Evolutionary conservation across 345 rosid genomes (phyloP), one percentile per base, ranked within the genome.

Genomic region (Hibiscus mutabilis): DNA sequence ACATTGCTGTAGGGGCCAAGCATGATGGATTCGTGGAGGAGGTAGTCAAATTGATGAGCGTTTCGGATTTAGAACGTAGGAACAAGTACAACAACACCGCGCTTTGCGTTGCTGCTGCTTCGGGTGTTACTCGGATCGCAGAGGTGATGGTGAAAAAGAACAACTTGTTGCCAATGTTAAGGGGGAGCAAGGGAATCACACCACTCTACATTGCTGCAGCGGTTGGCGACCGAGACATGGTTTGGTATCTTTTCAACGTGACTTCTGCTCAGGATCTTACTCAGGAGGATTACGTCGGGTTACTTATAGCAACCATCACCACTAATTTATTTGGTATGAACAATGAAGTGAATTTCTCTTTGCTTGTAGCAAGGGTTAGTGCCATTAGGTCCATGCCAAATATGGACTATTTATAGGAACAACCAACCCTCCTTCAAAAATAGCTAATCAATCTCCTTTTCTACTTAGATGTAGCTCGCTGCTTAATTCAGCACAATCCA

Each of bases 1-100:
- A 84, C 81, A 77, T 84, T 75, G 84, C 84, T 25, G 83, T 73
- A 15, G 84, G 80, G 70, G 83, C 84, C 1, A 74, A 51, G 40
- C 78, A 78, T 27, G 58, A 13, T 16, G 16, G 52, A 12, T 82
- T 84, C 72, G 85, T 78, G 13, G 74, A 77, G 74, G 73, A 82
- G 57, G 35, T 84, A 13, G 79, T 78, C 35, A 71, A 69, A 35
- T 49, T 59, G 47, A 75, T 73, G 79, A 14, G 60, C 2, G 37
- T 14, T 25, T 51, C 40, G 12, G 82, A 77, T 40, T 46, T 82
- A 18, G 79, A 72, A 19, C 13, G 77, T 25, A 60, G 56, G 75
- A 72, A 76, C 76, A 79, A 73, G 62, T 21, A 55, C 52, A 59
- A 72, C n/a, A 76, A 76, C 62, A 79, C 79, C 8, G 77, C 79